Evolutionary conservation across 2,329 filamentous ascomycete genomes (phyloP).

Genomic region (Phaeoacremonium minimum): DNA sequence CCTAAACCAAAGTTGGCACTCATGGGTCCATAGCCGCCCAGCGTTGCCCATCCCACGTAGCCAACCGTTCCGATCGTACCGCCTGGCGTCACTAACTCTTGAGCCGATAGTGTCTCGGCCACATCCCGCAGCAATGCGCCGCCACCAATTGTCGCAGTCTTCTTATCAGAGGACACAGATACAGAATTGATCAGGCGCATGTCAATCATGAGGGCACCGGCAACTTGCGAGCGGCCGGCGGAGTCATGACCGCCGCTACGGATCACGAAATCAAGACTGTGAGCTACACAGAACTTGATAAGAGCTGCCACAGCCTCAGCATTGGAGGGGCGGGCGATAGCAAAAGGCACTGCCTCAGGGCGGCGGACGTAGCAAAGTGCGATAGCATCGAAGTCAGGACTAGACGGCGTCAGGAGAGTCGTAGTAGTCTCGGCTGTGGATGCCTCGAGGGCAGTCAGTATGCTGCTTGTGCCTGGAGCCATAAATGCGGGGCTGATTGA

Average conservation of each 20-base stretch:
- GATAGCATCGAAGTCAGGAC: too few relatives aligned
- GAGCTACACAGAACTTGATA: neutral
- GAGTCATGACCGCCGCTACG: constrained; percentile 4
- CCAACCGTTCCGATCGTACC: constrained; percentile 21
- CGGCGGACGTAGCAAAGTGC: too few relatives aligned
- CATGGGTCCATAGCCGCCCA: constrained; percentile 28
- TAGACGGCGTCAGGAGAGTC: too few relatives aligned
- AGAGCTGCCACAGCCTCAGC: constrained; percentile 2
- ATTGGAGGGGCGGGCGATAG: constrained; percentile 1
- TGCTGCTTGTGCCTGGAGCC: too few relatives aligned
- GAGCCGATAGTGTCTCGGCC: constrained; percentile 16
- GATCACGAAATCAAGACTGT: constrained; percentile 2
- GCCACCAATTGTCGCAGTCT: constrained; percentile 27
- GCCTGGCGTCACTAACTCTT: constrained; percentile 22
- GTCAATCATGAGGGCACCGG: constrained; percentile 2
- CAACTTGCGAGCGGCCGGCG: neutral
- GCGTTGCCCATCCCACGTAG: constrained; percentile 26
- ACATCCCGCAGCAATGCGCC: constrained; percentile 25
- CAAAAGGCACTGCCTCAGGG: too few relatives aligned
- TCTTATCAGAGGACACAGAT: constrained; percentile 1
- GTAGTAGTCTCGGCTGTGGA: too few relatives aligned
- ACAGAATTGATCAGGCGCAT: constrained; percentile 3
- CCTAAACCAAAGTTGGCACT: constrained; percentile 25
- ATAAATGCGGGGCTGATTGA: too few relatives aligned
- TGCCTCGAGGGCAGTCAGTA: too few relatives aligned